Conservation (phyloP, 1,284 basidiomycete species). For the Rhodotorula sp. region DNA sequence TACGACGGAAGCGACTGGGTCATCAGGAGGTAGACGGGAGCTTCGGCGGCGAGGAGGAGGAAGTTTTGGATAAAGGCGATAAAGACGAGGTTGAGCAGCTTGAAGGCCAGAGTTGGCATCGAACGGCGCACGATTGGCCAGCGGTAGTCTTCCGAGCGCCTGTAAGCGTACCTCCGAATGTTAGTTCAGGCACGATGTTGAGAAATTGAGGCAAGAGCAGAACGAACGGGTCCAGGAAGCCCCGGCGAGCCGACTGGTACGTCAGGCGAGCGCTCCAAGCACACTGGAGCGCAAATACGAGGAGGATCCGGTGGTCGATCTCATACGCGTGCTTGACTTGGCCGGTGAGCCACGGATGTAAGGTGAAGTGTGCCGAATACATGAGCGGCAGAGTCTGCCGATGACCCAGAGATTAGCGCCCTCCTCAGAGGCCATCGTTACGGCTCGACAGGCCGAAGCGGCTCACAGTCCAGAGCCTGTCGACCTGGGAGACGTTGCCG, state of each 20-base stretch:
- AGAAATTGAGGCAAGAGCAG: background rate
- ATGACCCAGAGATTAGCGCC: too few relatives aligned
- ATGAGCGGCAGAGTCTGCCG: constrained; percentile 65
- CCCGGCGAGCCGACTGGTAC: constrained; percentile 80
- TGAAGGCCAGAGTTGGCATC: constrained; percentile 68
- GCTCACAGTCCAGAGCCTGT: constrained; percentile 62
- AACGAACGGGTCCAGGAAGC: constrained; percentile 63
- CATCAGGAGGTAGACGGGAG: constrained; percentile 54
- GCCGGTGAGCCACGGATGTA: constrained; percentile 33
- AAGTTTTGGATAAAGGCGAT: constrained; percentile 75
- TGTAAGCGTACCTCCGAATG: constrained; percentile 34
- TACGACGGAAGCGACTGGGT: constrained; percentile 54
- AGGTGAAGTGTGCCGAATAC: constrained; percentile 69
- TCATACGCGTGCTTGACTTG: constrained; percentile 12
- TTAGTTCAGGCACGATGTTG: background rate
- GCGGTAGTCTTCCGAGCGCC: constrained; percentile 82
- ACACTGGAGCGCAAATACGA: constrained; percentile 48
- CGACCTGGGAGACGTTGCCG: constrained; percentile 81
- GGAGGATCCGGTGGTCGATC: constrained; percentile 47
- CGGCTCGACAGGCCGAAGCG: background rate
- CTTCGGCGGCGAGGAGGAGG: constrained; percentile 61
- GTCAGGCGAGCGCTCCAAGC: constrained; percentile 59
- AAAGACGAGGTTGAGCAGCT: constrained; percentile 75
- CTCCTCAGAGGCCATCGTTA: too few relatives aligned
- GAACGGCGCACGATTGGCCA: constrained; percentile 73